These are phyloP conservation scores for Akanthomyces uredinophilus DNA, from an alignment of 2,329 filamentous ascomycete species.

Conservation along the genomic window DNA sequence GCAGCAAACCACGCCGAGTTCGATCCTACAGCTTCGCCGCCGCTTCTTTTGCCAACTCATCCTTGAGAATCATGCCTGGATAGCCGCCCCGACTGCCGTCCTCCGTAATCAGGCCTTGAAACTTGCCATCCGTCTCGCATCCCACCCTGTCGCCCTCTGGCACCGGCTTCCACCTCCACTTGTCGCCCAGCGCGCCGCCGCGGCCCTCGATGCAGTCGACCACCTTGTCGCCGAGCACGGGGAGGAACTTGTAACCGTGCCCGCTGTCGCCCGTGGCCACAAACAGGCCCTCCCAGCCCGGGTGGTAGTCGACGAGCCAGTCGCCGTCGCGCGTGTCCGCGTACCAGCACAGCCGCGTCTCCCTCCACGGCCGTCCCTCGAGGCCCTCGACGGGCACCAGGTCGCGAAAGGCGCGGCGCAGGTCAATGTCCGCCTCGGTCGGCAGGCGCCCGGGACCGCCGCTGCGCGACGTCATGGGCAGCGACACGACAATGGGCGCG, in stretches of 20 bases:
- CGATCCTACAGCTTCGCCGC: conserved; percentile 13
- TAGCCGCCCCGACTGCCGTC: conserved; percentile 49
- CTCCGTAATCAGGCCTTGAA: conserved; percentile 40
- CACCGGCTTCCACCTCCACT: conserved; percentile 61
- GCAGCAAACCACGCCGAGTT: not conserved
- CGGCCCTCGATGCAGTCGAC: conserved; percentile 48
- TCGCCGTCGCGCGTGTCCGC: conserved; percentile 67
- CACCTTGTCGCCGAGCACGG: conserved; percentile 58
- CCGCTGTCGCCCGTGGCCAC: conserved; percentile 59
- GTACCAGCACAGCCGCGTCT: conserved; percentile 69
- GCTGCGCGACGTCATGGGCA: conserved; percentile 31
- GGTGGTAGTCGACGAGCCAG: conserved; percentile 67
- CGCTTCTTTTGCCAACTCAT: conserved; percentile 34
- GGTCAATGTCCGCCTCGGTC: conserved; percentile 54
- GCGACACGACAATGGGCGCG: conserved; percentile 30
- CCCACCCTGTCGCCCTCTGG: conserved; percentile 30
- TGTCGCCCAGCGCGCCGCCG: conserved; percentile 46
- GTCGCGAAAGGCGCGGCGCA: conserved; percentile 55
- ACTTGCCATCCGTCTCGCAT: conserved; percentile 31
- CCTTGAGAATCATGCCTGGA: conserved; percentile 40
- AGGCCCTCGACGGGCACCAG: conserved; percentile 55
- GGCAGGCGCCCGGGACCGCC: conserved; percentile 47
- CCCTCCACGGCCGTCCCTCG: conserved; percentile 53
- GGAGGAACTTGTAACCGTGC: conserved; percentile 65
- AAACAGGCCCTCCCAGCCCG: conserved; percentile 53